Evolutionary conservation across 345 rosid genomes (phyloP).

Genomic region (Salix exigua): DNA sequence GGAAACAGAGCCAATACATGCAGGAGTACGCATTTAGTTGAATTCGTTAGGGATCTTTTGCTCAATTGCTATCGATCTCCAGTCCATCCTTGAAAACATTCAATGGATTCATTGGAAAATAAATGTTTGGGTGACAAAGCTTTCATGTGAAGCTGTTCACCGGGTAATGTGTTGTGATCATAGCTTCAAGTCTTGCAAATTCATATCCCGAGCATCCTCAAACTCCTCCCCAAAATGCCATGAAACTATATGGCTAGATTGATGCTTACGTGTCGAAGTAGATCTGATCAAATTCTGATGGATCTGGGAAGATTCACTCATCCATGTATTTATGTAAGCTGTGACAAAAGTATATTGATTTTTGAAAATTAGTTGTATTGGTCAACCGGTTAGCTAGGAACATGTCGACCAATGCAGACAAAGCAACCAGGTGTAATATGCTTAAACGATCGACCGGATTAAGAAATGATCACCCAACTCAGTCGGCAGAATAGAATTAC

Average conservation of each 20-base stretch:
- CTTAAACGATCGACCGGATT: no score
- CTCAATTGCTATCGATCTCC: constrained; percentile 6
- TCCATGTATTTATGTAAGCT: constrained; percentile 27
- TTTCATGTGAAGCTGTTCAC: constrained; percentile 26
- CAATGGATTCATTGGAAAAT: constrained; percentile 11
- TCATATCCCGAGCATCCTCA: constrained; percentile 32
- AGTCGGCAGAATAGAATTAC: no score
- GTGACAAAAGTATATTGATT: no score
- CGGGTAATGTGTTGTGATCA: constrained; percentile 17
- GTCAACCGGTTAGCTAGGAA: no score
- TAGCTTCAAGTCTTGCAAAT: constrained; percentile 31
- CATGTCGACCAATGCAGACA: no score
- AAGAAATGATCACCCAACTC: no score
- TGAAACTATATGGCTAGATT: constrained; percentile 23
- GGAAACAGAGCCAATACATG: no score
- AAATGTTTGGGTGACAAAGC: background rate
- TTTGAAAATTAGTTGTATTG: no score
- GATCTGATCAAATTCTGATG: constrained; percentile 26
- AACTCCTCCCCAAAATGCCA: constrained; percentile 27
- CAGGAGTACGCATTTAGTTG: background rate
- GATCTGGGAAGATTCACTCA: constrained; percentile 23
- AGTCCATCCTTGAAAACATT: constrained; percentile 16
- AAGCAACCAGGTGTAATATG: no score
- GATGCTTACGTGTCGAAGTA: constrained; percentile 28
- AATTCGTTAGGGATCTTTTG: constrained; percentile 2